Evolutionary conservation across 2,329 filamentous ascomycete species (phyloP), one percentile per base, ranked within the genome.

Genomic region (Rutstroemia sp.): DNA sequence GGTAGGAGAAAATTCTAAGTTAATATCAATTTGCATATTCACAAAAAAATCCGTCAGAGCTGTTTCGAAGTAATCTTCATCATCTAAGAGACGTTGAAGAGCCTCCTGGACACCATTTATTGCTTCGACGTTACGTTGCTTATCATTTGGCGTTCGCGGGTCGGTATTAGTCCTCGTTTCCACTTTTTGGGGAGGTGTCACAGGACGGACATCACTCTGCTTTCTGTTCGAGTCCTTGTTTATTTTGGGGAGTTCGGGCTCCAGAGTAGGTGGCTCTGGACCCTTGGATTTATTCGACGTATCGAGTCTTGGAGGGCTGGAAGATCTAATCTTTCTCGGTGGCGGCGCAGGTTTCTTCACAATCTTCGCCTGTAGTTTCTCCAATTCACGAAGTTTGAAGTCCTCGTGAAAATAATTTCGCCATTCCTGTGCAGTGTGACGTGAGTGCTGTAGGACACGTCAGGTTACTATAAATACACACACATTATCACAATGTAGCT

Each of bases 361-460:
- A 25, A 30, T 14, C 12, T 55, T 54, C 3, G 19, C 40, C 46
- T 57, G 21, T 44, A 53, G 23, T 27, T 30, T 52, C 47, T 56
- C 51, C 19, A 50, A 16, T 21, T 58, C 49, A n/a, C 14, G 38
- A n/a, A 30, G 21, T 2, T 27, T 23, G 25, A 50, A 55, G 27
- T 50, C 39, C 30, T 61, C 58, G 16, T 23, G 54, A 40, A 68
- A 70, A 48, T 63, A 61, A 23, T 65, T 68, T 9, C 57, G 58
- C 68, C 68, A 70, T 59, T 70, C 64, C 59, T 69, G 65, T 17
- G 68, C 60, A 21, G 65, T 65, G 49, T 70, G 68, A 17, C 40
- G 56, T 17, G 58, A 57, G 55, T 69, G 30, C 68, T 70, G 50
- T 14, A 16, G 4, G 12, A n/a, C 12, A 30, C 9, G 46, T 30